Evolutionary conservation across 148 eudicot species (phyloP).

Genomic region (Persicaria maculosa): DNA sequence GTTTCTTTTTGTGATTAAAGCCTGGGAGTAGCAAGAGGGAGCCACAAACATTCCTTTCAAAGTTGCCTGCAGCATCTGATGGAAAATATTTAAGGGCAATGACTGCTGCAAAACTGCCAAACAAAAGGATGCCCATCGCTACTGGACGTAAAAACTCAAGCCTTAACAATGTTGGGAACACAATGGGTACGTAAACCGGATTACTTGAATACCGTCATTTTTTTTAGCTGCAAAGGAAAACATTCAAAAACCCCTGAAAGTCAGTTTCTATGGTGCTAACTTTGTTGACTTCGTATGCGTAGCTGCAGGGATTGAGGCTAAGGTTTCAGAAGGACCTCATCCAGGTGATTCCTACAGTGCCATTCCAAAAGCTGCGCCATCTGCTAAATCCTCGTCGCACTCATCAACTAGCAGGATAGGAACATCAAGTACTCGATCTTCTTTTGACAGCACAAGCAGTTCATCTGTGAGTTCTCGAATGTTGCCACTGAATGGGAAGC

Average conservation of each 20-base stretch:
- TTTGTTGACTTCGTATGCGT: slow-evolving; percentile 16
- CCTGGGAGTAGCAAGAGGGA: slow-evolving; percentile 35
- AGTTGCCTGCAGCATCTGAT: slow-evolving; percentile 32
- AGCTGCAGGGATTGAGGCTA: slow-evolving; percentile 37
- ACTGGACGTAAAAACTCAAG: slow-evolving; percentile 43
- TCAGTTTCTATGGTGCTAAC: neutral
- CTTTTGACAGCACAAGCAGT: slow-evolving; percentile 52
- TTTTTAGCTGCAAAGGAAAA: neutral
- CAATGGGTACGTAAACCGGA: slow-evolving; percentile 19
- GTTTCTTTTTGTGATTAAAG: slow-evolving; percentile 19
- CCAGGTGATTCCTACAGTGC: slow-evolving; percentile 30
- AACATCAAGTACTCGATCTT: slow-evolving; percentile 33
- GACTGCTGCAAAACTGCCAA: slow-evolving; percentile 36
- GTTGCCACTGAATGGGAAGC: slow-evolving; percentile 24
- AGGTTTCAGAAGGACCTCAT: slow-evolving; percentile 23
- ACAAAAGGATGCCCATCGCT: slow-evolving; percentile 42
- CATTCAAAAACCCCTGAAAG: neutral
- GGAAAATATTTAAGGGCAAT: slow-evolving; percentile 24
- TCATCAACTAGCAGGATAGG: slow-evolving; percentile 37
- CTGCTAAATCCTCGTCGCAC: slow-evolving; percentile 34
- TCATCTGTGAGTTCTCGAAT: slow-evolving; percentile 29
- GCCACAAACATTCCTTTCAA: slow-evolving; percentile 27
- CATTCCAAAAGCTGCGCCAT: slow-evolving; percentile 32
- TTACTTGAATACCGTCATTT: neutral
- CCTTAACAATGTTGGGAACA: slow-evolving; percentile 26